Conservation (phyloP, 1,139 yeast species). For the Hansenula lynferdii region DNA sequence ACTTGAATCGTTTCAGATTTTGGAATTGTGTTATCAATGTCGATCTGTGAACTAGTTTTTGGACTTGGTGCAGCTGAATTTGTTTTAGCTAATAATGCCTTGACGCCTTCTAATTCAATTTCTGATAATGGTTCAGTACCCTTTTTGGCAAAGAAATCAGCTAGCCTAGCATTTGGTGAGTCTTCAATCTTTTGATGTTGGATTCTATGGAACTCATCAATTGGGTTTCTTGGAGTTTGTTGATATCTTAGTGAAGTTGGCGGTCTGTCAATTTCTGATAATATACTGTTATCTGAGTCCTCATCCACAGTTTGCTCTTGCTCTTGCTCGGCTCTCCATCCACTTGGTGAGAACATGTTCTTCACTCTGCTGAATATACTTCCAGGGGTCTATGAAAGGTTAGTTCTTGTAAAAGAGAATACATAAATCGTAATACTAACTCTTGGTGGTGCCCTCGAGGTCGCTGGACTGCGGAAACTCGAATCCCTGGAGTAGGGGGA, state of each 20-base stretch:
- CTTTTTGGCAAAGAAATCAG: conserved; percentile 67
- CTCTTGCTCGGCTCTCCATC: conserved; percentile 11
- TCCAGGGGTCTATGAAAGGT: conserved; percentile 13
- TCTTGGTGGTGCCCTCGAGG: conserved; percentile 2
- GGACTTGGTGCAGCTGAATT: conserved; percentile 18
- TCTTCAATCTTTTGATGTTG: conserved; percentile 9
- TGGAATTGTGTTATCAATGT: not conserved
- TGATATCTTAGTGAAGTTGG: not conserved
- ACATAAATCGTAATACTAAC: not conserved
- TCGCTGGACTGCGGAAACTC: conserved; percentile 1
- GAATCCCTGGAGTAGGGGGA: conserved; percentile 3
- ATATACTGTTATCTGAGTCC: conserved; percentile 1
- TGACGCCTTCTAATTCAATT: conserved; percentile 80
- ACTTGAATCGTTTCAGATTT: conserved; percentile 4
- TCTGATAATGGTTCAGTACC: conserved; percentile 75
- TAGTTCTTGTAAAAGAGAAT: not conserved
- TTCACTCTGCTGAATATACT: conserved; percentile 20
- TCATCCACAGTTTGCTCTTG: not conserved
- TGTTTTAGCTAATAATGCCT: conserved; percentile 48
- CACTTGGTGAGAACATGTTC: conserved; percentile 20
- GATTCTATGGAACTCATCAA: conserved; percentile 15
- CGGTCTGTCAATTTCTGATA: not conserved
- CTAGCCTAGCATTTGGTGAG: conserved; percentile 54
- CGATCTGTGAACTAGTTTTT: not conserved
- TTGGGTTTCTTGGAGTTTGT: conserved; percentile 13